Evolutionary conservation across 176 grass and related monocot species (phyloP).

Genomic region (Zoysia pacifica): DNA sequence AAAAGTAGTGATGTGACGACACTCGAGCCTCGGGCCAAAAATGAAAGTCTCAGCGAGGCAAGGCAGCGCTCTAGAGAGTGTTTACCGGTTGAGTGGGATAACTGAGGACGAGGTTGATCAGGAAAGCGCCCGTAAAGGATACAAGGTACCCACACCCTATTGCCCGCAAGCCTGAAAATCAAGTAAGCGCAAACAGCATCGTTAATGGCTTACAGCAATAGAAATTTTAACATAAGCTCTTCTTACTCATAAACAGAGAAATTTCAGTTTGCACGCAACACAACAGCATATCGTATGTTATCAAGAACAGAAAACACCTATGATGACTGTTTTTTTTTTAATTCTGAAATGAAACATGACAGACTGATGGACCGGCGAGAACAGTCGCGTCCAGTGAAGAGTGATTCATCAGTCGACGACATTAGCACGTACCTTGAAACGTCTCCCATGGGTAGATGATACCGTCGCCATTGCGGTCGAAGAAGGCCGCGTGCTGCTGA

Average conservation of each 20-base stretch:
- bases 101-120: slow-evolving; percentile 49
- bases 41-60: background rate
- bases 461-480: slow-evolving; percentile 60
- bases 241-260: background rate
- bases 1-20: background rate
- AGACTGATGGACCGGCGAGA: background rate
- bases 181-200: background rate
- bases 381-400: too few species aligned
- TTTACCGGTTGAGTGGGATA: slow-evolving; percentile 65
- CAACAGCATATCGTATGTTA: background rate
- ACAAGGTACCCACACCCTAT: slow-evolving; percentile 37
- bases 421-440: slow-evolving; percentile 39
- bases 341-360: background rate
- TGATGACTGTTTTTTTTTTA: background rate
- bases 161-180: slow-evolving; percentile 47
- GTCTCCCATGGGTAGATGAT: slow-evolving; percentile 37
- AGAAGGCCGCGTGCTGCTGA: slow-evolving; percentile 75
- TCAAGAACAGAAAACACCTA: background rate
- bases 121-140: slow-evolving; percentile 15
- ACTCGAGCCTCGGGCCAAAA: background rate
- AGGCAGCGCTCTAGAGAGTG: background rate
- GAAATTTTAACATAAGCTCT: background rate
- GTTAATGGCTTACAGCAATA: background rate
- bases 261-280: background rate
- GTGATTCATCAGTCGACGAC: too few species aligned